Base-by-base conservation (phyloP, 2,329 filamentous ascomycete species). In the Acrocalymma vagum region DNA sequence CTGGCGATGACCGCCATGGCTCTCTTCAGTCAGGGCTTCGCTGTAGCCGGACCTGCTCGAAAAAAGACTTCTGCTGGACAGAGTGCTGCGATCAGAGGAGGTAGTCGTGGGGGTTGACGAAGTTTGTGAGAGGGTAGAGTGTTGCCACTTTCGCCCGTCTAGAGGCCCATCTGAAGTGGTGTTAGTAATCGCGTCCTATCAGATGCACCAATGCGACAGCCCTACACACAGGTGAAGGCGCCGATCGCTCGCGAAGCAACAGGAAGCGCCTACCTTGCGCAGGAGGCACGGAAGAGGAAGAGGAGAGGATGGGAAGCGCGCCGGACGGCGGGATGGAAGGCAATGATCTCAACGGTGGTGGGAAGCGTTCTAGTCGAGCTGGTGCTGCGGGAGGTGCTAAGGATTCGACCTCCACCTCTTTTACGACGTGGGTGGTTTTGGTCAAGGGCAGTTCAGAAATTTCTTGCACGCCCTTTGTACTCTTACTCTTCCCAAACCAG, bases 381-480 rank as follows among this genome's bases (percentile, higher is more conserved):
- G 39, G 24, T 34, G 28, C 30, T 48, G 38, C 22, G 27, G 38
- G 45, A 25, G 48, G 46, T 32, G 48, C 49, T 40, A 52, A 41
- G 8, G 34, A 38, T 20, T 31, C 35, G 26, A 34, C 30, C 10
- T 45, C 40, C 29, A 18, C 17, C n/a, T 51, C 38, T 15, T 16
- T 10, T 38, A 43, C 18, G 26, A 10, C n/a, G 14, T 25, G 9
- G 20, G 20, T 18, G 40, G 24, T 15, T 44, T 54, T 53, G 36
- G 40, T 26, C 8, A 45, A 32, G 4, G 55, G 34, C 13, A 55
- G 35, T 11, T 48, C 44, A 5, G 51, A 38, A 11, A 61, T 60
- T 35, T 61, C 58, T 33, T 58, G 55, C 22, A 61, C 42, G n/a
- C 51, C 53, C 36, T 60, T 58, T 21, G n/a, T n/a, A n/a, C 46